phyloP scores from a whole-genome alignment of 208 protist species.

The Leptomonas pyrrhocoris region DNA sequence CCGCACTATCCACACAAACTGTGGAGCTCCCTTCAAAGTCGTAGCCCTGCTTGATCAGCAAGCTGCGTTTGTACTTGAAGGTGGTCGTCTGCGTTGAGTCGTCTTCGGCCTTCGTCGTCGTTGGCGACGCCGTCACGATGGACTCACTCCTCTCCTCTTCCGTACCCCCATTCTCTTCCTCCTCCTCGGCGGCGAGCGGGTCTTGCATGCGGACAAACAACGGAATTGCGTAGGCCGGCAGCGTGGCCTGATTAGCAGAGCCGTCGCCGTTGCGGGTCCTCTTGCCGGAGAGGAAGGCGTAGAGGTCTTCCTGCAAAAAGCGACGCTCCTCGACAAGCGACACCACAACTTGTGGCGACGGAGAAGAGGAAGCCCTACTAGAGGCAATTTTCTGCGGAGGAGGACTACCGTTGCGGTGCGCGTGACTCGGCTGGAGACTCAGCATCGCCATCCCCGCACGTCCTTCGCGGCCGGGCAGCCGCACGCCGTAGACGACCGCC shows the following conservation, averaged over 20 bases:
- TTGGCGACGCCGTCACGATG: neutral
- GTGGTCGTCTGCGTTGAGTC: slow-evolving; percentile 37
- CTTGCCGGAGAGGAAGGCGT: slow-evolving; percentile 35
- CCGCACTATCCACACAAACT: neutral
- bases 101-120: neutral
- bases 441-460: slow-evolving; percentile 71
- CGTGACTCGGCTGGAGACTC: slow-evolving; percentile 27
- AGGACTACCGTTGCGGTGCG: neutral
- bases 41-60: slow-evolving; percentile 49
- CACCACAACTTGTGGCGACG: neutral
- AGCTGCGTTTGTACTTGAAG: slow-evolving; percentile 58
- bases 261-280: slow-evolving; percentile 23
- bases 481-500: slow-evolving; percentile 73
- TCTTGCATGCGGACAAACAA: slow-evolving; percentile 52
- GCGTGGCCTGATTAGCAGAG: slow-evolving; percentile 20
- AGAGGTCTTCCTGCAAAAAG: slow-evolving; percentile 56
- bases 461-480: slow-evolving; percentile 53
- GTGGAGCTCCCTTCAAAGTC: slow-evolving; percentile 29
- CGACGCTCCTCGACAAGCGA: slow-evolving; percentile 37
- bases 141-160: slow-evolving; percentile 3
- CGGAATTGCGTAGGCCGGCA: slow-evolving; percentile 55
- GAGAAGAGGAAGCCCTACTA: neutral
- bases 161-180: neutral
- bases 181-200: neutral
- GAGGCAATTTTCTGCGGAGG: neutral